Conservation (phyloP, 768 basidiomycete species). For the Boletus rubescentipes region DNA sequence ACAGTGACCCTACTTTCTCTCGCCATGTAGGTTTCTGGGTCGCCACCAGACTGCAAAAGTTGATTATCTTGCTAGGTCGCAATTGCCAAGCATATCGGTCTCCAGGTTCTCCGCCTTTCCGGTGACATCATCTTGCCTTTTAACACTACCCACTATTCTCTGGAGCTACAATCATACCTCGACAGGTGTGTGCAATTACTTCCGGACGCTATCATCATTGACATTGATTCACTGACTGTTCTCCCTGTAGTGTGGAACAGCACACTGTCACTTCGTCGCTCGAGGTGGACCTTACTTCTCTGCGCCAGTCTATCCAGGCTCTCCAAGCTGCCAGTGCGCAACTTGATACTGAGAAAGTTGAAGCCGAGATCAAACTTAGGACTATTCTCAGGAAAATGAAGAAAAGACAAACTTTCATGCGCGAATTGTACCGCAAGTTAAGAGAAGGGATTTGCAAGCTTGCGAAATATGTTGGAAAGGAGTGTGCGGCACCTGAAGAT, state of each 20-base stretch:
- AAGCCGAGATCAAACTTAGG: conserved; percentile 52
- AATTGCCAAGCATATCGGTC: conserved; percentile 64
- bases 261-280: conserved; percentile 31
- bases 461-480: conserved; percentile 32
- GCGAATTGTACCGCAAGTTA: conserved; percentile 16
- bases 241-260: conserved; percentile 28
- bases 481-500: conserved; percentile 15
- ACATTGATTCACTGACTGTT: no score
- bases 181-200: conserved; percentile 43
- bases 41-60: background rate
- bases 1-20: conserved; percentile 74
- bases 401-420: conserved; percentile 25
- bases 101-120: conserved; percentile 58
- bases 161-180: conserved; percentile 64
- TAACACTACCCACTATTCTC: conserved; percentile 75
- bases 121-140: conserved; percentile 68
- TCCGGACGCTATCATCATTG: conserved; percentile 28
- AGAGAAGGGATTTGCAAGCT: conserved; percentile 35
- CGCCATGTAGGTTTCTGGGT: conserved; percentile 53
- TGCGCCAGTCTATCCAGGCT: conserved; percentile 47
- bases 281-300: conserved; percentile 47
- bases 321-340: conserved; percentile 52
- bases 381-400: conserved; percentile 41
- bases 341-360: conserved; percentile 58
- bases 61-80: conserved; percentile 46